Evolutionary conservation across 177 flowering plant species (phyloP).

Genomic region (Vitis hybrid): DNA sequence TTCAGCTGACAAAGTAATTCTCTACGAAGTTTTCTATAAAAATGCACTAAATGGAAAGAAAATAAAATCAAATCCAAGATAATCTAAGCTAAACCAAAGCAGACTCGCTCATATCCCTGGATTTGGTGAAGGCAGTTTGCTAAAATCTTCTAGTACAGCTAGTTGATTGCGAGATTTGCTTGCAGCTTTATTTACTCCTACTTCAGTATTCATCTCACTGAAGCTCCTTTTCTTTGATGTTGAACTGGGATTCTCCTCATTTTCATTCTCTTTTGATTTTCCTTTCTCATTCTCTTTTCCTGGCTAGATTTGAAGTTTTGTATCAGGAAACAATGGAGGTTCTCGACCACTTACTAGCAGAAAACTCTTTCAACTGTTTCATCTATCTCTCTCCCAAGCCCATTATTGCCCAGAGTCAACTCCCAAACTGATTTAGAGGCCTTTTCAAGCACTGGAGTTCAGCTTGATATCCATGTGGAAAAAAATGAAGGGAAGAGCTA

Average conservation of each 20-base stretch:
- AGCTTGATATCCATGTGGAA: constrained; percentile 24
- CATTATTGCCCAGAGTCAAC: constrained; percentile 67
- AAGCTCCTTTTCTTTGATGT: constrained; percentile 53
- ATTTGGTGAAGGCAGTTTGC: too few relatives aligned
- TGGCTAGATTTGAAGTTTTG: constrained; percentile 27
- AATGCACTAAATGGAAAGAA: too few relatives aligned
- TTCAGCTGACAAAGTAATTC: too few relatives aligned
- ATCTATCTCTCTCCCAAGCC: constrained; percentile 83
- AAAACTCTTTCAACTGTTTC: constrained; percentile 84
- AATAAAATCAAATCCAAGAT: too few relatives aligned
- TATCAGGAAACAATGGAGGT: constrained; percentile 64
- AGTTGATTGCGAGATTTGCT: constrained; percentile 23
- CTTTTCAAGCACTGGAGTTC: constrained; percentile 86
- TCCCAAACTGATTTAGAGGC: constrained; percentile 97
- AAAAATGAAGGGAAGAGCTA: too few relatives aligned
- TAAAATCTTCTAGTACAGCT: constrained; percentile 13
- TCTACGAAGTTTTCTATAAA: too few relatives aligned
- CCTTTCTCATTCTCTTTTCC: constrained; percentile 28
- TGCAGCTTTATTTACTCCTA: constrained; percentile 18
- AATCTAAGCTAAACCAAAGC: too few relatives aligned
- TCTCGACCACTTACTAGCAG: constrained; percentile 80
- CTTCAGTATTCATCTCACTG: constrained; percentile 32
- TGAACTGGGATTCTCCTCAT: constrained; percentile 27
- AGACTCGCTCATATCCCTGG: too few relatives aligned
- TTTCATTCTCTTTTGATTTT: constrained; percentile 1